Evolutionary conservation across 2,329 filamentous ascomycete genomes (phyloP).

Genomic region (Eurotiales sp.): DNA sequence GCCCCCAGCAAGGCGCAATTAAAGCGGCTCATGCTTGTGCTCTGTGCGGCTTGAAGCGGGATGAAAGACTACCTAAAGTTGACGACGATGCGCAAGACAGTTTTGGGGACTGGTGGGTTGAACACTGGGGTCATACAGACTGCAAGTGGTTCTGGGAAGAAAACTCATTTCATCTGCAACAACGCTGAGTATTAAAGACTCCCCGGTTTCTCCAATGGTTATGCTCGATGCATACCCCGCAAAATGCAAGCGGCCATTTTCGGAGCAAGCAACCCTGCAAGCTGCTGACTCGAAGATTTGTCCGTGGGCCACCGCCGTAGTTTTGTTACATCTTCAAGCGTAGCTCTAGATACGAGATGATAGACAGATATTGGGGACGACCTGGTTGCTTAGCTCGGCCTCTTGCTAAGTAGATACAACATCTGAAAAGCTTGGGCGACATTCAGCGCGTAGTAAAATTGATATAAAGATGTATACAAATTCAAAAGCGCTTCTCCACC

Average conservation of each 20-base stretch:
- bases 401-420: too few species aligned
- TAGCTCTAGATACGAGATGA: not conserved
- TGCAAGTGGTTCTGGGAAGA: constrained; percentile 84
- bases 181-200: constrained; percentile 50
- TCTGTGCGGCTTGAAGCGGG: constrained; percentile 81
- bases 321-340: too few species aligned
- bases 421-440: too few species aligned
- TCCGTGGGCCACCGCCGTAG: too few species aligned
- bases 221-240: not conserved
- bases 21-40: constrained; percentile 73
- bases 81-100: constrained; percentile 79
- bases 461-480: too few species aligned
- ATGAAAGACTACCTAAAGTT: constrained; percentile 74
- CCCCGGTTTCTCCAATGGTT: not conserved
- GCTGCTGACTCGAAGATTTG: too few species aligned
- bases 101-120: constrained; percentile 95
- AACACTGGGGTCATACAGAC: constrained; percentile 76
- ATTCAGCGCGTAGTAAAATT: too few species aligned
- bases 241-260: too few species aligned
- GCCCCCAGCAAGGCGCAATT: constrained; percentile 60
- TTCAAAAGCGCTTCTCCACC: too few species aligned
- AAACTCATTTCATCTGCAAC: constrained; percentile 66
- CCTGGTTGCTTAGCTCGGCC: too few species aligned
- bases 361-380: not conserved
- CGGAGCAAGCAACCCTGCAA: too few species aligned